Evolutionary conservation across 2,329 filamentous ascomycete species (phyloP).

Genomic region (Ascochyta clinopodiicola): DNA sequence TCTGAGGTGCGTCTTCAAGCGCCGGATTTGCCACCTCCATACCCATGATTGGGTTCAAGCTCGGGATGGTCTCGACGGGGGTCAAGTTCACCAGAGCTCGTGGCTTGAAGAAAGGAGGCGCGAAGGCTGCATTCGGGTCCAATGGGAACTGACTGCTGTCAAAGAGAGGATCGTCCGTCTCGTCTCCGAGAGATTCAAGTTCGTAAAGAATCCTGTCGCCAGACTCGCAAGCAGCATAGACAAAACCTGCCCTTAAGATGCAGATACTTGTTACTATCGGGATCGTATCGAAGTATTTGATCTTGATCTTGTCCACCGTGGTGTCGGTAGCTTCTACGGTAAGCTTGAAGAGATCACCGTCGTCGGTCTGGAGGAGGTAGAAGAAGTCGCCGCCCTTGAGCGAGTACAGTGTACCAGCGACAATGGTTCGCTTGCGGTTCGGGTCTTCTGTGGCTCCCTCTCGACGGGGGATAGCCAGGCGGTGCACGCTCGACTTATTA

Average conservation of each 20-base stretch:
- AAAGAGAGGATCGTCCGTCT: conserved; percentile 88
- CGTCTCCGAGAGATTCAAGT: conserved; percentile 95
- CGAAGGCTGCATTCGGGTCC: conserved; percentile 74
- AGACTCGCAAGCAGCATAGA: conserved; percentile 90
- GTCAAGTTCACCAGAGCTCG: conserved; percentile 81
- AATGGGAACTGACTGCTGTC: conserved; percentile 81
- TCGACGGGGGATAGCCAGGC: conserved; percentile 86
- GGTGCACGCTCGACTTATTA: conserved; percentile 74
- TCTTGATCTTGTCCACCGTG: conserved; percentile 75
- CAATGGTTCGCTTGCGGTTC: conserved; percentile 83
- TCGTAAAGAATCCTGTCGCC: conserved; percentile 96
- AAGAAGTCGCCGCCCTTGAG: conserved; percentile 91
- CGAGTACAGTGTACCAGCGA: conserved; percentile 95
- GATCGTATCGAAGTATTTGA: conserved; percentile 98
- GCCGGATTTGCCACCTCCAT: conserved; percentile 91
- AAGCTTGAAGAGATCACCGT: conserved; percentile 97
- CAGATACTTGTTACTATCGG: conserved; percentile 86
- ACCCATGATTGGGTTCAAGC: conserved; percentile 89
- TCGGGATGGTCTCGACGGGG: conserved; percentile 82
- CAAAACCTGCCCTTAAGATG: conserved; percentile 93
- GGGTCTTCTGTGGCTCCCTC: conserved; percentile 91
- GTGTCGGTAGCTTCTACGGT: conserved; percentile 82
- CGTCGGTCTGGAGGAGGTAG: conserved; percentile 93
- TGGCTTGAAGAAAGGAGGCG: conserved; percentile 84
- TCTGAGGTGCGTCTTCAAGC: conserved; percentile 92